These are phyloP conservation scores for Luffa aegyptiaca DNA, from an alignment of 306 rosid species.

Conservation along the genomic window DNA sequence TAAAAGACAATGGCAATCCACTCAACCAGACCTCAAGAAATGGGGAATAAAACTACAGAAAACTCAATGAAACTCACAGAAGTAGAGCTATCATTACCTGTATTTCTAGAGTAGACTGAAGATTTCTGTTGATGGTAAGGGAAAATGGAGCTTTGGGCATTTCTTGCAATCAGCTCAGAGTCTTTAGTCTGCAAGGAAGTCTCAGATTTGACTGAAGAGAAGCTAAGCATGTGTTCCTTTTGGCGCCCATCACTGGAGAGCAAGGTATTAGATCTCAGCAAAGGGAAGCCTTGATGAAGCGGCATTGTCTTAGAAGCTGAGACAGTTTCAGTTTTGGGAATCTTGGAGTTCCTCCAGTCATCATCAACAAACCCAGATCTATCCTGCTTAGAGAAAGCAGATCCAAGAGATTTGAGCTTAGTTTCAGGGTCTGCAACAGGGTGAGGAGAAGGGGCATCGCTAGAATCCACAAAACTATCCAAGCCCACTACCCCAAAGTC, in stretches of 20 bases:
- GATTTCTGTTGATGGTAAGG: conserved; percentile 20
- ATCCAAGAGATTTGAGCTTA: conserved; percentile 23
- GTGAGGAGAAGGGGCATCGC: conserved; percentile 6
- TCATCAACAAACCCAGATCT: conserved; percentile 24
- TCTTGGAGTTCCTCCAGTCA: conserved; percentile 28
- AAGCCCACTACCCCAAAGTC: conserved; percentile 34
- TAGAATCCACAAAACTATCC: conserved; percentile 28
- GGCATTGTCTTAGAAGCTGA: conserved; percentile 23
- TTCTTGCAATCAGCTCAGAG: conserved; percentile 1
- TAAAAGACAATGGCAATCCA: neutral
- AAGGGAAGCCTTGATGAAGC: conserved; percentile 25
- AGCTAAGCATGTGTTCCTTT: conserved; percentile 46
- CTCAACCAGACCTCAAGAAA: neutral
- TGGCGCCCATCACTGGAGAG: conserved; percentile 11
- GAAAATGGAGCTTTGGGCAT: conserved; percentile 13
- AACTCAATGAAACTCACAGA: neutral
- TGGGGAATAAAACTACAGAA: neutral
- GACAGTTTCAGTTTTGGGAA: conserved; percentile 21
- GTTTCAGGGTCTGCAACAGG: conserved; percentile 14
- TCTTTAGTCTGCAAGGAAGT: conserved; percentile 18
- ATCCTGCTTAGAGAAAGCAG: conserved; percentile 30
- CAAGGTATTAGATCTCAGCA: conserved; percentile 29
- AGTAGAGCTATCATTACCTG: conserved; percentile 14
- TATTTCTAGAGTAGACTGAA: conserved; percentile 20
- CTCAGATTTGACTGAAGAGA: conserved; percentile 30